Evolutionary conservation across 108 stramenopile genomes (phyloP).

Genomic region (Heterococcus sp.): DNA sequence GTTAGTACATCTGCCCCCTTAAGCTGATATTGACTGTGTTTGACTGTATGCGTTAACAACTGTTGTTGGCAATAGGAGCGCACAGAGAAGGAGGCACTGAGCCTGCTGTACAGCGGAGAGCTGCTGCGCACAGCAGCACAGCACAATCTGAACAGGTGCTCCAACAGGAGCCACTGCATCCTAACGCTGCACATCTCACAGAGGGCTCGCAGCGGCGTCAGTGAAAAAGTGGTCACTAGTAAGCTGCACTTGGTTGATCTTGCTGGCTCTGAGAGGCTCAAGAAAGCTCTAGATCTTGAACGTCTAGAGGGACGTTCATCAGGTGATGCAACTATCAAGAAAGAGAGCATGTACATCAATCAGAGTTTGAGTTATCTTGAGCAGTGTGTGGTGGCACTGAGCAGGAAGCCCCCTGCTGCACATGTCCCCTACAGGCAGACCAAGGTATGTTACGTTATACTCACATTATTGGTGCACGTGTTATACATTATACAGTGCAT

Average conservation of each 20-base stretch:
- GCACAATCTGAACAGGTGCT: constrained; percentile 63
- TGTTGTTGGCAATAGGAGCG: constrained; percentile 29
- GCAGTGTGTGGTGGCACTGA: constrained; percentile 69
- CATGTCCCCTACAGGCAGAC: constrained; percentile 67
- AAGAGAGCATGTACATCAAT: constrained; percentile 70
- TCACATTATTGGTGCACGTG: too few relatives aligned
- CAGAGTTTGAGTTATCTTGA: constrained; percentile 67
- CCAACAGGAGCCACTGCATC: constrained; percentile 66
- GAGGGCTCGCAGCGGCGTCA: constrained; percentile 56
- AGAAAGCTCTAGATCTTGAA: constrained; percentile 61
- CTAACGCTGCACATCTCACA: constrained; percentile 64
- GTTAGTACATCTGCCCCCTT: too few relatives aligned
- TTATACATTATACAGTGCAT: too few relatives aligned
- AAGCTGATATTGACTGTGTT: too few relatives aligned
- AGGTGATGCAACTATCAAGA: constrained; percentile 41
- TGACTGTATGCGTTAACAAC: neutral
- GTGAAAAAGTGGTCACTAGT: constrained; percentile 52
- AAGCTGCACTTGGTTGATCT: constrained; percentile 68
- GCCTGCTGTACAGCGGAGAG: constrained; percentile 61
- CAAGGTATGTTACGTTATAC: constrained; percentile 64
- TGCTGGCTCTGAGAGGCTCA: constrained; percentile 66
- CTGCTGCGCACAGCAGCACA: constrained; percentile 52
- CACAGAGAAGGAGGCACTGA: constrained; percentile 59
- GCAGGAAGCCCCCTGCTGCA: constrained; percentile 13
- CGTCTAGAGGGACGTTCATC: constrained; percentile 31